Evolutionary conservation across 2,329 filamentous ascomycete genomes (phyloP).

Genomic region (Aureobasidium sp.): DNA sequence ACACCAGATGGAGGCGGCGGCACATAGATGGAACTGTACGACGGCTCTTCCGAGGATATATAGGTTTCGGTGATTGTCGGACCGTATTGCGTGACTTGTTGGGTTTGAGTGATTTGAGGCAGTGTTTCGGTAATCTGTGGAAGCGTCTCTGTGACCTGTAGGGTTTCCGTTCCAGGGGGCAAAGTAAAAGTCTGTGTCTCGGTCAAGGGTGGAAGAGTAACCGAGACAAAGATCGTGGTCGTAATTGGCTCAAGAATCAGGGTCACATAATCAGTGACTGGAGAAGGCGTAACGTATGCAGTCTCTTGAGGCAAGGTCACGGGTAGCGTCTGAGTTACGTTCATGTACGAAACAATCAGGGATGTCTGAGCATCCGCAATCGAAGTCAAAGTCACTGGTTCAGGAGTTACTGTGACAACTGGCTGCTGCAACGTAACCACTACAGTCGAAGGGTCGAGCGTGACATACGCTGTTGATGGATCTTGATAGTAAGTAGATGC

Average conservation of each 20-base stretch:
- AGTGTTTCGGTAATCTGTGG: neutral
- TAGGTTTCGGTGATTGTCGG: neutral
- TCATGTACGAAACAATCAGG: neutral
- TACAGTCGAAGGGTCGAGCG: neutral
- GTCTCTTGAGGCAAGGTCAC: neutral
- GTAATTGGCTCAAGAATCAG: neutral
- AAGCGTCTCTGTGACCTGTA: neutral
- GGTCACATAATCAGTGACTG: neutral
- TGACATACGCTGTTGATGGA: neutral
- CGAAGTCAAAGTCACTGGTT: neutral
- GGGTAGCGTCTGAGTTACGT: neutral
- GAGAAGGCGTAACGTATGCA: neutral
- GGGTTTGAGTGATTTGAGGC: neutral
- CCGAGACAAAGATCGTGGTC: neutral
- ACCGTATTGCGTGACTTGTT: neutral
- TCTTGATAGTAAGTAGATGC: neutral
- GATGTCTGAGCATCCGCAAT: neutral
- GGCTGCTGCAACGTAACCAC: neutral
- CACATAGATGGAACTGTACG: neutral
- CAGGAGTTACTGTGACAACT: neutral
- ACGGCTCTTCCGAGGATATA: neutral
- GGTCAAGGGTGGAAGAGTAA: neutral
- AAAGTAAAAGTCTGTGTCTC: neutral
- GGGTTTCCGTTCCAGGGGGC: neutral
- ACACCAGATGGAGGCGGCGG: constrained; percentile 1